A percentile compares a stretch with the other conserved stretches of the same genome.
These are phyloP conservation scores for Ogataea philodendri DNA, from an alignment of 805 yeast genomes.

Conservation along the genomic window DNA sequence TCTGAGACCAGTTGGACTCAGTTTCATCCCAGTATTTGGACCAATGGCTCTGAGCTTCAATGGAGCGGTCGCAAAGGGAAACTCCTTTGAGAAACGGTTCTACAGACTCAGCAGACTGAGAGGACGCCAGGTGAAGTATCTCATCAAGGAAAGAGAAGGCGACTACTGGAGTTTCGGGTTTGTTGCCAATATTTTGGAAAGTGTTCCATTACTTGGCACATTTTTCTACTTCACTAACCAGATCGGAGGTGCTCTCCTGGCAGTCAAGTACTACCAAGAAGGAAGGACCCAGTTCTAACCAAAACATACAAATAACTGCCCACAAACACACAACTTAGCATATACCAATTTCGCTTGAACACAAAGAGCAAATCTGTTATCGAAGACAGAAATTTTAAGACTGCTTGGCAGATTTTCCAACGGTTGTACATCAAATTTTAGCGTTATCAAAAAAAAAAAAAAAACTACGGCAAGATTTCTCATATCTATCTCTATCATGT, in stretches of 20 bases:
- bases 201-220: constrained; percentile 41
- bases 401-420: too few species aligned
- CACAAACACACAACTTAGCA: too few species aligned
- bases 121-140: constrained; percentile 27
- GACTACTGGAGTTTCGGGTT: constrained; percentile 52
- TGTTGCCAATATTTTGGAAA: constrained; percentile 49
- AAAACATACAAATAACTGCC: too few species aligned
- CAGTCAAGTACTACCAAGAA: constrained; percentile 32
- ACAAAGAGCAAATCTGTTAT: too few species aligned
- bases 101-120: constrained; percentile 27
- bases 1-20: constrained; percentile 18
- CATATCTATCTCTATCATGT: constrained; percentile 12
- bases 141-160: constrained; percentile 33
- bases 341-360: too few species aligned
- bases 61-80: constrained; percentile 20
- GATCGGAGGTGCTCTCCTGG: constrained; percentile 67
- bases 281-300: constrained; percentile 20
- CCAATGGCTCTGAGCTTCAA: constrained; percentile 20
- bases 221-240: constrained; percentile 58
- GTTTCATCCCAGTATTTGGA: constrained; percentile 29
- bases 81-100: constrained; percentile 21
- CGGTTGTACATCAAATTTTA: not conserved
- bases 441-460: not conserved
- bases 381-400: too few species aligned
- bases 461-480: constrained; percentile 1